Conservation (phyloP, 2,329 filamentous ascomycete species). For the Colletotrichum filicis region DNA sequence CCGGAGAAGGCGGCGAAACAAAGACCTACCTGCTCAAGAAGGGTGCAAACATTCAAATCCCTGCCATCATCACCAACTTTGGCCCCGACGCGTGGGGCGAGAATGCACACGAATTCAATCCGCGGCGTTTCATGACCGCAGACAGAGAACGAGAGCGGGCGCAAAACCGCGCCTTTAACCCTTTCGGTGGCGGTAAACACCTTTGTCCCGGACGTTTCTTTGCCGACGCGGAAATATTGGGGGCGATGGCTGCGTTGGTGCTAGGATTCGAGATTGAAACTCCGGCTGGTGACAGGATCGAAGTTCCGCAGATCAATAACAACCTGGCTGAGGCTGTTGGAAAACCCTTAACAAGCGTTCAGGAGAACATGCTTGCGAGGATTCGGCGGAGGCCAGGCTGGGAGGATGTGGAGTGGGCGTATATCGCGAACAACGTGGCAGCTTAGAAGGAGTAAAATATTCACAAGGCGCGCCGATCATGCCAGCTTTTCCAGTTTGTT, state of each 20-base stretch:
- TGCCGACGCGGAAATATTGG: slow-evolving; percentile 44
- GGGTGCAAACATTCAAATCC: slow-evolving; percentile 37
- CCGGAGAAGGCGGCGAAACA: not conserved
- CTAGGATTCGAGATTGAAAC: slow-evolving; percentile 40
- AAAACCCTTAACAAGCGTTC: slow-evolving; percentile 12
- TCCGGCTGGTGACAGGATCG: slow-evolving; percentile 4
- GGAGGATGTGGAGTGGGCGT: slow-evolving; percentile 21
- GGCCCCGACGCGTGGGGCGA: slow-evolving; percentile 40
- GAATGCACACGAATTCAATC: slow-evolving; percentile 38
- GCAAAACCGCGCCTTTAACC: slow-evolving; percentile 39
- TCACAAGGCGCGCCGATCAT: not conserved
- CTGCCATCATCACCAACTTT: slow-evolving; percentile 40
- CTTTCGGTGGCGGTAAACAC: slow-evolving; percentile 47
- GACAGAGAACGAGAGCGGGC: slow-evolving; percentile 38
- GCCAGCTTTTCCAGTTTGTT: too few relatives aligned
- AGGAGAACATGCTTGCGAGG: slow-evolving; percentile 8
- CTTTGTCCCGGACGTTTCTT: slow-evolving; percentile 48
- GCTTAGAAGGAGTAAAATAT: not conserved
- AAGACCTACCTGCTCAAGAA: slow-evolving; percentile 18
- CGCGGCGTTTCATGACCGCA: slow-evolving; percentile 40
- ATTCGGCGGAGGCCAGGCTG: slow-evolving; percentile 13
- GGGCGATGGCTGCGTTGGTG: slow-evolving; percentile 36
- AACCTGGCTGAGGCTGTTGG: slow-evolving; percentile 18
- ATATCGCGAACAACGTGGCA: not conserved
- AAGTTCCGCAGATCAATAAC: slow-evolving; percentile 17